Evolutionary conservation across 495 filamentous ascomycete genomes (phyloP).

Genomic region (Penicillium ochrochloron): DNA sequence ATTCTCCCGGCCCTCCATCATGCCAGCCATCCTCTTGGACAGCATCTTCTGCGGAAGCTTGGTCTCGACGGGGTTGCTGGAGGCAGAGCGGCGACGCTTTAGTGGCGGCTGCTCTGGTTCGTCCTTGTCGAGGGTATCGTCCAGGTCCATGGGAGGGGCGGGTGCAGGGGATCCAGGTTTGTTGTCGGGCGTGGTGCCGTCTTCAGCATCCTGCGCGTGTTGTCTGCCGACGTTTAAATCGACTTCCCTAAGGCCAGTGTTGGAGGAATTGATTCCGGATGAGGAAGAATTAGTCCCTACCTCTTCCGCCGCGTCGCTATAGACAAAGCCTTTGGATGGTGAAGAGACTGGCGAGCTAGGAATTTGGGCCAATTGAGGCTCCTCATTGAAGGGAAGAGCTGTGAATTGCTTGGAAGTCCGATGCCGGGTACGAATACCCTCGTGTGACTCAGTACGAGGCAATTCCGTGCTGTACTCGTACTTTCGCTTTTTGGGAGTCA

Average conservation of each 20-base stretch:
- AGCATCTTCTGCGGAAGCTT: conserved; percentile 50
- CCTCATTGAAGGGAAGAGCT: conserved; percentile 41
- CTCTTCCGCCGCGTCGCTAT: conserved; percentile 50
- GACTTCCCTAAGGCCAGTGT: conserved; percentile 59
- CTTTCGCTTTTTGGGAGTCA: conserved; percentile 76
- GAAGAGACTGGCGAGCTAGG: conserved; percentile 36
- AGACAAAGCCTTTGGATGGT: conserved; percentile 48
- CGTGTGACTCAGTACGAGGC: conserved; percentile 76
- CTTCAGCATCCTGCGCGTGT: conserved; percentile 34
- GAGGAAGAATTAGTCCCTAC: conserved; percentile 45
- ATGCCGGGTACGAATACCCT: conserved; percentile 64
- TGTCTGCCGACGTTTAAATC: conserved; percentile 56
- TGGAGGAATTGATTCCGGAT: conserved; percentile 43
- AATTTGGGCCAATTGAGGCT: conserved; percentile 30
- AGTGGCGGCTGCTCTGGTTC: conserved; percentile 53
- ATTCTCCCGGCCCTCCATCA: conserved; percentile 66
- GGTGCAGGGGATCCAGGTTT: conserved; percentile 28
- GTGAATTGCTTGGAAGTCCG: conserved; percentile 48
- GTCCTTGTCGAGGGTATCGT: conserved; percentile 35
- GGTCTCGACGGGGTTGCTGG: conserved; percentile 35
- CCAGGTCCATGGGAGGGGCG: conserved; percentile 24
- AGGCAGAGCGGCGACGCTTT: conserved; percentile 56
- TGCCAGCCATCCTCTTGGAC: conserved; percentile 49
- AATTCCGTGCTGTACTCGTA: conserved; percentile 79
- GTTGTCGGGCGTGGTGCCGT: conserved; percentile 17